Evolutionary conservation across 257 asterid genomes (phyloP).

Genomic region (Primulina huaijiensis): DNA sequence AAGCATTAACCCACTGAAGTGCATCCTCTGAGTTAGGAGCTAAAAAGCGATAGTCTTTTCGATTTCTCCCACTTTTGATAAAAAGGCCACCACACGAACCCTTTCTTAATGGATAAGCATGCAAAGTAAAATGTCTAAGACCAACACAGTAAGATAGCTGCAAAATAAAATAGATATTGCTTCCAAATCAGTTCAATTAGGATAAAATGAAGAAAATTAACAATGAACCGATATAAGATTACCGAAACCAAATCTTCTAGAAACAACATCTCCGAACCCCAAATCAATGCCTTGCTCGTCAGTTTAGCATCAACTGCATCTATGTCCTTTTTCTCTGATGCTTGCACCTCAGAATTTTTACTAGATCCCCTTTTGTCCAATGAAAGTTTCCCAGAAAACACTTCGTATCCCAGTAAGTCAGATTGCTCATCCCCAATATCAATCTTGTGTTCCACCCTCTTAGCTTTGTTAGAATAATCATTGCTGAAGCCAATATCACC

Average conservation of each 20-base stretch:
- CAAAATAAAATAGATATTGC: constrained; percentile 28
- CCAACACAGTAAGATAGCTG: constrained; percentile 91
- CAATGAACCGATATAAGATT: constrained; percentile 26
- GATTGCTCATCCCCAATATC: constrained; percentile 92
- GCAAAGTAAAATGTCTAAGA: constrained; percentile 84
- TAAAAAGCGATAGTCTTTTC: constrained; percentile 78
- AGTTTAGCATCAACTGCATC: constrained; percentile 79
- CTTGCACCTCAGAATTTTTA: constrained; percentile 48
- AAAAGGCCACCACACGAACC: constrained; percentile 57
- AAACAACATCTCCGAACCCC: constrained; percentile 66
- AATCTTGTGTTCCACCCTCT: constrained; percentile 69
- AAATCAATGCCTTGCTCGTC: constrained; percentile 85
- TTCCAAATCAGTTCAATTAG: constrained; percentile 25
- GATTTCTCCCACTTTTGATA: constrained; percentile 59
- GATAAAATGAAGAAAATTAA: constrained; percentile 21
- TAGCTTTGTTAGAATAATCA: constrained; percentile 48
- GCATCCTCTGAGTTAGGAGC: constrained; percentile 85
- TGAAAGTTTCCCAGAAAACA: constrained; percentile 70
- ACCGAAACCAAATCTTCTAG: constrained; percentile 87
- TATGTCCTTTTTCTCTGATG: constrained; percentile 47
- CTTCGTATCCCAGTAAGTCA: constrained; percentile 83
- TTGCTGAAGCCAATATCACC: constrained; percentile 38
- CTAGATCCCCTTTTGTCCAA: constrained; percentile 50
- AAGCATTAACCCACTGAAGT: constrained; percentile 88
- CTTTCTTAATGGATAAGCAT: constrained; percentile 74